A percentile compares a stretch with the other conserved stretches of the same genome.
phyloP scores from a whole-genome alignment of 2,329 filamentous ascomycete species.

The Aspergillus latus region DNA sequence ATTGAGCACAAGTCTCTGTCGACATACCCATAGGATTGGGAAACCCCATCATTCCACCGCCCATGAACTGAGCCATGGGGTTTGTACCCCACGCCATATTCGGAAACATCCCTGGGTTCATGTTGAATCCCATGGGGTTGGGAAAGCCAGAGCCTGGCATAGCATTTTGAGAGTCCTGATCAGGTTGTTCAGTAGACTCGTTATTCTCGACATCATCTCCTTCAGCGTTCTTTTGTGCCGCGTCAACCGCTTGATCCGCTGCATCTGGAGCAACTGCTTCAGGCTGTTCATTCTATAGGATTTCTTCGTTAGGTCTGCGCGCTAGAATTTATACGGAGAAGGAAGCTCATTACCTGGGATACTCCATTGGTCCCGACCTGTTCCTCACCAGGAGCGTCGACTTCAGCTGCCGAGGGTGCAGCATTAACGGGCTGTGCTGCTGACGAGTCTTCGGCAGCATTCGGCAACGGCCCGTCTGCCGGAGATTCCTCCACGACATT shows the following conservation, averaged over 20 bases:
- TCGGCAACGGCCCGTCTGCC: slow-evolving; percentile 11
- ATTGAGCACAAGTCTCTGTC: neutral
- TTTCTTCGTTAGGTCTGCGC: neutral
- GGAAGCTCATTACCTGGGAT: slow-evolving; percentile 21
- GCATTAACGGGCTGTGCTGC: slow-evolving; percentile 18
- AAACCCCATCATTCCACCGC: slow-evolving; percentile 56
- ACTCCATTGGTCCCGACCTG: slow-evolving; percentile 10
- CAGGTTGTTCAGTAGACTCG: slow-evolving; percentile 15
- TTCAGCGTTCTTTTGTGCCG: slow-evolving; percentile 17
- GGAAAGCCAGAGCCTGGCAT: slow-evolving; percentile 18
- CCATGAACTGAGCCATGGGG: slow-evolving; percentile 68
- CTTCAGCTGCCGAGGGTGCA: slow-evolving; percentile 8
- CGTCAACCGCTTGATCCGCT: slow-evolving; percentile 12
- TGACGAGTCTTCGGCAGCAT: slow-evolving; percentile 13
- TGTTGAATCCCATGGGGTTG: slow-evolving; percentile 44
- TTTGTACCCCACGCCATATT: slow-evolving; percentile 63
- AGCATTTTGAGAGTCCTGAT: slow-evolving; percentile 17
- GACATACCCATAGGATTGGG: slow-evolving; percentile 82
- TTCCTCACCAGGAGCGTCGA: slow-evolving; percentile 9
- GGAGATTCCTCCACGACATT: slow-evolving; percentile 18
- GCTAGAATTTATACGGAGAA: neutral
- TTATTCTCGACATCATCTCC: slow-evolving; percentile 14
- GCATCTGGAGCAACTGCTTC: slow-evolving; percentile 13
- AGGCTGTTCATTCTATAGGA: slow-evolving; percentile 18
- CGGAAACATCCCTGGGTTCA: slow-evolving; percentile 52